Percentiles rank a stretch among this genome's conserved stretches.
These are phyloP conservation scores for Phyllostachys edulis DNA, from an alignment of 176 grass and related monocot genomes.

Conservation along the genomic window DNA sequence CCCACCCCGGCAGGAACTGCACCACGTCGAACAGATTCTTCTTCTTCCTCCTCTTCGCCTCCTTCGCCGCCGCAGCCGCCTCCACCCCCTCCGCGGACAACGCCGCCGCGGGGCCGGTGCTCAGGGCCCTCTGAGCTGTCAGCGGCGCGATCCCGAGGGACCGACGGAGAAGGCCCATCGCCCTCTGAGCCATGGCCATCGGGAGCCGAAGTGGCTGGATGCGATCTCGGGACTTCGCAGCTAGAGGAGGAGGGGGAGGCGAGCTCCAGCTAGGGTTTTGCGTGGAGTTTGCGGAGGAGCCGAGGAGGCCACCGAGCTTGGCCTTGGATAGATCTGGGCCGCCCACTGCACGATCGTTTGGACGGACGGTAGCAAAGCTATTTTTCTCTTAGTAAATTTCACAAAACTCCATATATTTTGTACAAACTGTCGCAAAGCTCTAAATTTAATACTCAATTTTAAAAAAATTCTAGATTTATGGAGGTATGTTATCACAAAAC, in stretches of 20 bases:
- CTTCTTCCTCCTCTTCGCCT: conserved; percentile 62
- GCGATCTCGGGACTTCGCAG: background rate
- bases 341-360: background rate
- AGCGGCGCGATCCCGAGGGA: conserved; percentile 11
- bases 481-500: no score
- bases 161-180: conserved; percentile 27
- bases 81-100: background rate
- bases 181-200: conserved; percentile 32
- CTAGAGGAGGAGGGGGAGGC: background rate
- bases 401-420: no score
- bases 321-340: background rate
- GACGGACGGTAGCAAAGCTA: background rate
- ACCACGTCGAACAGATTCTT: conserved; percentile 92
- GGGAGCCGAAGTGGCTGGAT: background rate
- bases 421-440: no score
- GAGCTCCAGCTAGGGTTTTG: conserved; percentile 44
- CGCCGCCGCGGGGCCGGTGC: conserved; percentile 3
- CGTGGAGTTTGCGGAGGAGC: background rate
- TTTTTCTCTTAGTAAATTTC: background rate
- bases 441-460: no score
- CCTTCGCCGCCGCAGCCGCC: conserved; percentile 31
- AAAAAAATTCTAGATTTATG: no score
- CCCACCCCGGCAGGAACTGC: conserved; percentile 87
- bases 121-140: conserved; percentile 30
- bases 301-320: background rate